phyloP scores from a whole-genome alignment of 768 basidiomycete genomes.

The Harrya chromipes region DNA sequence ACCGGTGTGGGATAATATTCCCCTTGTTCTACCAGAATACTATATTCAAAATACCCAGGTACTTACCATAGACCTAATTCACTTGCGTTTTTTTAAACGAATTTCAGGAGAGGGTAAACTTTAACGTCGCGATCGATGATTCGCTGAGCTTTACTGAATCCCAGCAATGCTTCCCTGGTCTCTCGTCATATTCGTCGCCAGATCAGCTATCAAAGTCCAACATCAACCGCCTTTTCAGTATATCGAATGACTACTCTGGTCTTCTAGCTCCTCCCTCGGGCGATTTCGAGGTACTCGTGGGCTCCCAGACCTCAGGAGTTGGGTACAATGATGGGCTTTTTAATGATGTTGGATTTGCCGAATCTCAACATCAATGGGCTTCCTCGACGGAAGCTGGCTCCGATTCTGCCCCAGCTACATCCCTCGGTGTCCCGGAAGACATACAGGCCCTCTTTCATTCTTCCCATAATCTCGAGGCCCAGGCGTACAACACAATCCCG shows the following conservation, averaged over 20 bases:
- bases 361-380: constrained; percentile 9
- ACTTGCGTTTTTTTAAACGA: not conserved
- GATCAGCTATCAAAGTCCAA: constrained; percentile 31
- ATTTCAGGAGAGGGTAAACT: constrained; percentile 6
- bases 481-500: constrained; percentile 9
- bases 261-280: constrained; percentile 35
- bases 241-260: constrained; percentile 28
- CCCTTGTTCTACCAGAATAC: too few relatives aligned
- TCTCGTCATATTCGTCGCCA: constrained; percentile 25
- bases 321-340: constrained; percentile 20
- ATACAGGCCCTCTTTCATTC: constrained; percentile 21
- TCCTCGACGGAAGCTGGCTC: not conserved
- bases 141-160: constrained; percentile 2
- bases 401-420: too few relatives aligned
- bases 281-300: constrained; percentile 35
- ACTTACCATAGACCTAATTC: not conserved
- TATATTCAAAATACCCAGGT: constrained; percentile 16
- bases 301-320: not conserved
- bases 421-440: constrained; percentile 15
- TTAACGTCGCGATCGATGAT: constrained; percentile 14
- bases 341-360: constrained; percentile 20
- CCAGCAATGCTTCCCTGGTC: not conserved
- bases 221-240: constrained; percentile 36
- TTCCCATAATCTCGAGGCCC: constrained; percentile 10
- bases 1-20: constrained; percentile 15